Percentiles rank a stretch among this genome's conserved stretches.
These are phyloP conservation scores for Cladobotryum protrusum DNA, from an alignment of 2,329 filamentous ascomycete species.

Conservation along the genomic window DNA sequence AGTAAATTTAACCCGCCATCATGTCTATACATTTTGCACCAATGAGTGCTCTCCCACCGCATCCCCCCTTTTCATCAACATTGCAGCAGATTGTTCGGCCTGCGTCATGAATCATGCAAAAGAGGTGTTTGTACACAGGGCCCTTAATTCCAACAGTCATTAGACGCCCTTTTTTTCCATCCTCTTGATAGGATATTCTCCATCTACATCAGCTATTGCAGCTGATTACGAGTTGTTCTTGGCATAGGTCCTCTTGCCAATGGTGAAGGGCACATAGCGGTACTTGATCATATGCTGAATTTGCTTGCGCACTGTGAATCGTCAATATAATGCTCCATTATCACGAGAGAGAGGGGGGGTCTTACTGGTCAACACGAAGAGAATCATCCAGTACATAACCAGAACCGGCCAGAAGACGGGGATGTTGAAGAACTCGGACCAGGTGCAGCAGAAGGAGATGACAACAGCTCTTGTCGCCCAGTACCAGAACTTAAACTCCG, in stretches of 20 bases:
- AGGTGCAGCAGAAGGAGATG: conserved; percentile 82
- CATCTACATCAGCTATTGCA: too few species aligned
- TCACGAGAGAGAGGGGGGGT: conserved; percentile 18
- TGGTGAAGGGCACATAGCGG: conserved; percentile 89
- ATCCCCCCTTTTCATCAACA: not conserved
- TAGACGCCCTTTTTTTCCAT: not conserved
- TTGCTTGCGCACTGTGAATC: conserved; percentile 81
- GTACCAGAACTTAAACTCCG: conserved; percentile 99
- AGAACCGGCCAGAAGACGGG: conserved; percentile 98
- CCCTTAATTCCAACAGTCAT: not conserved
- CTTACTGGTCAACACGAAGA: conserved; percentile 92
- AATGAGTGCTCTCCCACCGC: conserved; percentile 1
- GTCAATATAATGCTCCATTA: not conserved
- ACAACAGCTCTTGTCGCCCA: conserved; percentile 80
- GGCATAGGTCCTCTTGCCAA: conserved; percentile 79
- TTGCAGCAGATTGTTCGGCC: conserved; percentile 1
- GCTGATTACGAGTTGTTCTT: conserved; percentile 48
- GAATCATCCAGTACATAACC: conserved; percentile 97
- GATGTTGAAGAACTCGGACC: conserved; percentile 91
- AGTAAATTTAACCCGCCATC: conserved; percentile 8
- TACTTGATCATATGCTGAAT: conserved; percentile 99
- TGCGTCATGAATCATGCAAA: not conserved
- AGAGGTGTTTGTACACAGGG: not conserved
- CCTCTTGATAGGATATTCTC: too few species aligned
- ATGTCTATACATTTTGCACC: not conserved